Evolutionary conservation across 1,284 basidiomycete species (phyloP), one percentile per base, ranked within the genome.

Genomic region (Bjerkandera adusta): DNA sequence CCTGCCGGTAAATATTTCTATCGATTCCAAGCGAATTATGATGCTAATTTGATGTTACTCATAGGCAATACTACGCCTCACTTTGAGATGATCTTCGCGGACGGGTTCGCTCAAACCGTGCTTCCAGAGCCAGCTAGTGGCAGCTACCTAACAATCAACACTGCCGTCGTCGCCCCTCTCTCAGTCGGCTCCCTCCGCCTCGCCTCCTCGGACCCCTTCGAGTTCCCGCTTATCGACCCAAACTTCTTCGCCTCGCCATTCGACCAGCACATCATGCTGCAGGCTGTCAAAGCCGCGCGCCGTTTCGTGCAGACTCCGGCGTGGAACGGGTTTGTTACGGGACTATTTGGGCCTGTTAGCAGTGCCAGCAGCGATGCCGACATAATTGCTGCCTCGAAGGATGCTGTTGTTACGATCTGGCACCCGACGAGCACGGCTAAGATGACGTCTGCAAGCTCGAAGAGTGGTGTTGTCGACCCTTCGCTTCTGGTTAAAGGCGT

Each of bases 401-500:
- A 48, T n/a, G 45, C 53, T 22, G 33, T 48, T 5, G 43, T 50
- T 20, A 62, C 58, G 12, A 47, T 62, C 24, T 52, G 56, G 29
- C 64, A 66, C 43, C 58, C 61, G 5, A 45, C 52, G 8, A 57
- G 60, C 5, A 63, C 60, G 11, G 59, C 57, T 6, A 41, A 54
- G 3, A 63, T 66, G 61, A 49, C 53, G 0, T 51, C 58, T n/a
- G 40, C 13, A 20, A 35, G 45, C 20, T 52, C 57, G 12, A 36
- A 35, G 6, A 52, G 52, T 47, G 61, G 61, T 13, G 71, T 71
- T 7, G 57, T 70, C 3, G 68, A 71, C 49, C 50, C 63, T 1
- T 36, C 57, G 33, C 54, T 73, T 27, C 49, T 43, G 5, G 65
- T 73, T n/a, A 66, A 70, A 40, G 67, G 68, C 11, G 58, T 59